Percentiles rank a stretch among this genome's conserved stretches.
phyloP scores from a whole-genome alignment of 371 early-diverging fungal genomes.

The Haplosporangium sp. region DNA sequence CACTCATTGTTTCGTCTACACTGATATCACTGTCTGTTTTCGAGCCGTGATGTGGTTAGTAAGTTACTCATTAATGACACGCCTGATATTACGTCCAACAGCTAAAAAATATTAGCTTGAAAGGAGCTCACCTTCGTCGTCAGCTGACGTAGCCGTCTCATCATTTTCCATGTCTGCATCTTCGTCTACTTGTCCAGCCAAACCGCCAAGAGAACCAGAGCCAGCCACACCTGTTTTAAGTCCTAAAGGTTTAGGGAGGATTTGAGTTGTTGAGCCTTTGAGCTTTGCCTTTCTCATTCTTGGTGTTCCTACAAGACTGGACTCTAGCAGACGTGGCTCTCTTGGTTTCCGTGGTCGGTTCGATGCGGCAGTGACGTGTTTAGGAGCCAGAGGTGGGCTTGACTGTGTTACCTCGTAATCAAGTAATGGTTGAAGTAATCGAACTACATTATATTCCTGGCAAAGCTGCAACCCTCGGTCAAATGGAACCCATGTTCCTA shows the following conservation, averaged over 20 bases:
- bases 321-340: conserved; percentile 22
- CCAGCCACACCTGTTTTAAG: not conserved
- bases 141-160: conserved; percentile 9
- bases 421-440: conserved; percentile 58
- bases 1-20: conserved; percentile 47
- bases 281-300: conserved; percentile 16
- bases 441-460: conserved; percentile 57
- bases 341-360: conserved; percentile 50
- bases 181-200: conserved; percentile 10
- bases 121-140: conserved; percentile 14
- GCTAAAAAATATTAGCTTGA: no score
- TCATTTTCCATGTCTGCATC: conserved; percentile 23
- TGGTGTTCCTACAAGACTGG: conserved; percentile 7
- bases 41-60: not conserved
- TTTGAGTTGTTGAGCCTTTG: conserved; percentile 16
- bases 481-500: conserved; percentile 88
- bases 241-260: conserved; percentile 15
- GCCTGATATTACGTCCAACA: no score
- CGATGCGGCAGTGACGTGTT: conserved; percentile 62
- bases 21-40: conserved; percentile 36
- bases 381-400: conserved; percentile 62
- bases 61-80: not conserved
- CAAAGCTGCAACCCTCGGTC: conserved; percentile 80
- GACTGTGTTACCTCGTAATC: conserved; percentile 56
- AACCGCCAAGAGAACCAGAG: not conserved